These are phyloP conservation scores for Backusella liffmaniae DNA, from an alignment of 192 early-diverging fungal genomes.

Conservation along the genomic window DNA sequence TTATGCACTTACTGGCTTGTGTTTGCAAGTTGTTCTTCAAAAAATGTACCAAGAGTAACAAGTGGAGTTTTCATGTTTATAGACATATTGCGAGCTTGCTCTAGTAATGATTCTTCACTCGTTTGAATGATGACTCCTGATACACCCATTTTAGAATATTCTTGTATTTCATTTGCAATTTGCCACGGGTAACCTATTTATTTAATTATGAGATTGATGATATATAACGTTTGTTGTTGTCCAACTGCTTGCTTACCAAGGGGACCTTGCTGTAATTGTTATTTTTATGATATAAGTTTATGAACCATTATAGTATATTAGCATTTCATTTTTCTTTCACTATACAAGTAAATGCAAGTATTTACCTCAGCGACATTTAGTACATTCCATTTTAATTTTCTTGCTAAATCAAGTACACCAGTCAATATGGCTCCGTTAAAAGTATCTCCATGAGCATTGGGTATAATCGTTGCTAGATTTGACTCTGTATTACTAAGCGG, in stretches of 20 bases:
- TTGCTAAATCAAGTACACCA: conserved; percentile 6
- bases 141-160: neutral
- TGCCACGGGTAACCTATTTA: neutral
- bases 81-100: neutral
- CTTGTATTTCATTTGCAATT: neutral
- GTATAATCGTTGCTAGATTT: neutral
- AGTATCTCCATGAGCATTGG: conserved; percentile 17
- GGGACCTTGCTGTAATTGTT: neutral
- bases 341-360: neutral
- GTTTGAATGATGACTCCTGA: neutral
- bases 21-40: neutral
- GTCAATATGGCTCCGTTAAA: conserved; percentile 8
- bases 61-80: neutral
- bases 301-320: neutral
- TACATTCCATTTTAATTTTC: conserved; percentile 18
- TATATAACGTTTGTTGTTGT: neutral
- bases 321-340: neutral
- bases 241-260: neutral
- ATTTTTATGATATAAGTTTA: neutral
- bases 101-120: neutral
- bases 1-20: neutral
- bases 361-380: neutral
- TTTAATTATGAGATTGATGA: neutral
- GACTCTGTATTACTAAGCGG: neutral
- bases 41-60: neutral